Evolutionary conservation across 1,284 basidiomycete species (phyloP).

Genomic region (Microbotryum lychnidis-dioicae): DNA sequence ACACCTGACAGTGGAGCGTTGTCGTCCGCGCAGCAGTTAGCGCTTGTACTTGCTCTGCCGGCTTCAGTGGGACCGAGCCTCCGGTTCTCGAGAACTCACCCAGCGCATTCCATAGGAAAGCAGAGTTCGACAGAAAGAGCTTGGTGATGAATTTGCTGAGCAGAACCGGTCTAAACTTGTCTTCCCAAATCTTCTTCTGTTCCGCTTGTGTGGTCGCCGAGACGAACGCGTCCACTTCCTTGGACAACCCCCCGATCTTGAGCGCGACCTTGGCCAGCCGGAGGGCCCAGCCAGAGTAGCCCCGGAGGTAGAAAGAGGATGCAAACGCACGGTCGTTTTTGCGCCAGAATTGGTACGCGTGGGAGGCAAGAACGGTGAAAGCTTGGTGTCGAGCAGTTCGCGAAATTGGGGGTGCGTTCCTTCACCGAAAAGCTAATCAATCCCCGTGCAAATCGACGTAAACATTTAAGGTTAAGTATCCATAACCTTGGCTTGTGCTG

Average conservation of each 20-base stretch:
- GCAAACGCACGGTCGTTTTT: constrained; percentile 55
- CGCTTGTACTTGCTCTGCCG: neutral
- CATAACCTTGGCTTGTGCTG: too few relatives aligned
- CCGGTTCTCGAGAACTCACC: constrained; percentile 44
- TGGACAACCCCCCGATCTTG: constrained; percentile 52
- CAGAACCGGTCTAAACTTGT: constrained; percentile 55
- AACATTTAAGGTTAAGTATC: neutral
- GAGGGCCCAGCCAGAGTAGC: constrained; percentile 65
- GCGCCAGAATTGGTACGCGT: constrained; percentile 70
- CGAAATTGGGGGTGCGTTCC: constrained; percentile 59
- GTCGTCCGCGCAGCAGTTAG: neutral
- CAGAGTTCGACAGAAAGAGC: constrained; percentile 47
- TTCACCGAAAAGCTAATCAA: constrained; percentile 54
- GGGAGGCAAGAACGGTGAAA: constrained; percentile 64
- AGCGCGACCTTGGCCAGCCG: constrained; percentile 59
- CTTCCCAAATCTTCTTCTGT: constrained; percentile 60
- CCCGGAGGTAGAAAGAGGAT: constrained; percentile 61
- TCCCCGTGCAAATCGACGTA: neutral
- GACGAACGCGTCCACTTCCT: constrained; percentile 55
- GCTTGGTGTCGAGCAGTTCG: constrained; percentile 54
- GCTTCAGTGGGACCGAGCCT: too few relatives aligned
- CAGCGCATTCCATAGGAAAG: constrained; percentile 75
- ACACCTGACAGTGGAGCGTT: constrained; percentile 36
- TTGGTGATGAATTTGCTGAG: constrained; percentile 58
- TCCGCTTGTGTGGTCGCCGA: constrained; percentile 52